Base-by-base conservation (phyloP, 768 basidiomycete genomes). In the Tylopilus vinaceipallidus region DNA sequence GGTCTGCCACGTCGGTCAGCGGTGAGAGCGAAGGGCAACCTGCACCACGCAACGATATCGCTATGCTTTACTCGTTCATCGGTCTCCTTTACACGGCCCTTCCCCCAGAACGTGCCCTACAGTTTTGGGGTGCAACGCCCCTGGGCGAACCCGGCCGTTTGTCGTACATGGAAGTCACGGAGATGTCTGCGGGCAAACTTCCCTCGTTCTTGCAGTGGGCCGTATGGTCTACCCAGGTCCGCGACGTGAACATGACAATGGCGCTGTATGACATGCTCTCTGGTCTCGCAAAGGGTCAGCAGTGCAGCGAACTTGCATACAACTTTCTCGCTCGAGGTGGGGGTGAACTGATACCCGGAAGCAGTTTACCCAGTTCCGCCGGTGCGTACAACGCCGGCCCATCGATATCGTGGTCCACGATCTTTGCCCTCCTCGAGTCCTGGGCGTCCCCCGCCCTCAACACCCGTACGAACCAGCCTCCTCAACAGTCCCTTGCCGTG, bases 141-240 rank as follows among this genome's bases (percentile, higher is more conserved):
- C 72, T 72, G 4, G 62, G 62, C 33, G 77, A 78, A 6, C 46
- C 67, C 0, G 68, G 69, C 12, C 69, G 68, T 23, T 63, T 73
- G 12, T 71, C 79, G 3, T 87, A 86, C 59, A 63, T 82, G 52
- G 83, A 88, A 55, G 67, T 70, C 30, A 58, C 78, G 1, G 89
- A 91, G 58, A 73, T 77, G n/a, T 80, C 76, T 2, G 68, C 78
- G 22, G 83, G 80, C 2, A 79, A 83, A 50, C 73, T 91, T 0
- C 81, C 83, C 1, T 77, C 83, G 2, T 95, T 95, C 65, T 71
- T 95, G 41, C 88, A 91, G 50, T 95, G 92, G 93, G 90, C 90
- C 0, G 82, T 90, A 9, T 88, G 87, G 87, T 88, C 87, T 1
- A 88, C 89, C 1, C 83, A 91, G 48, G 74, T 79, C 5, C 80